Conservation (phyloP, 495 filamentous ascomycete species). For the Neurospora sp. region DNA sequence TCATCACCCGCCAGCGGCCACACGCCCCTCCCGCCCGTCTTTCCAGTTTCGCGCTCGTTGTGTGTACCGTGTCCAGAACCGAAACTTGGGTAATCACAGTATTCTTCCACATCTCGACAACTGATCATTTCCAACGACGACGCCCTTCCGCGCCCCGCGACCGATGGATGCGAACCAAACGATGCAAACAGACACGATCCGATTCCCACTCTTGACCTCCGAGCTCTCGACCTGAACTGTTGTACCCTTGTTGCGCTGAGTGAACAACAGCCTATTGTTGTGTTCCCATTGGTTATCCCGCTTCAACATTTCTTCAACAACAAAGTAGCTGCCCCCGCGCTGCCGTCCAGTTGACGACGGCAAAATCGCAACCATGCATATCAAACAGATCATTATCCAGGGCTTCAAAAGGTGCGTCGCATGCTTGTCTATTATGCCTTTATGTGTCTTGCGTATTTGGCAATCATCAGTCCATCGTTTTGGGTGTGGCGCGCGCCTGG, state of each 20-base stretch:
- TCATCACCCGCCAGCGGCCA: not conserved
- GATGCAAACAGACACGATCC: not conserved
- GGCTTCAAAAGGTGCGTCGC: conserved; percentile 88
- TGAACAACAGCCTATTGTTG: not conserved
- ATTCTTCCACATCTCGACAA: not conserved
- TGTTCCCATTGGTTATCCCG: not conserved
- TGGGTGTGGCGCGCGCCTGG: not conserved
- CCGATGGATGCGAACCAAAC: not conserved
- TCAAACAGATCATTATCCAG: conserved; percentile 99
- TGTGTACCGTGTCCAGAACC: not conserved
- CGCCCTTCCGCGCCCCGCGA: not conserved
- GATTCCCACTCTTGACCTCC: not conserved
- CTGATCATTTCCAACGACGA: not conserved
- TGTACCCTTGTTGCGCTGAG: not conserved
- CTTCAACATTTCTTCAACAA: not conserved
- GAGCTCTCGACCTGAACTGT: not conserved
- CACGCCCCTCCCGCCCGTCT: not conserved
- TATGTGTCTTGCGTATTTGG: not conserved
- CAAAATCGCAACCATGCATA: conserved; percentile 63
- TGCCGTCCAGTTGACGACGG: conserved; percentile 22
- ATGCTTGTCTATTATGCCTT: not conserved
- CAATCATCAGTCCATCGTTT: not conserved
- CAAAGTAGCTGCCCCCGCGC: conserved; percentile 3
- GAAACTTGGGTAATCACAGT: not conserved
- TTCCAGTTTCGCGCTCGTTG: not conserved